A percentile compares a stretch with the other conserved stretches of the same genome.
phyloP scores from a whole-genome alignment of 2,329 filamentous ascomycete species.

The Hirsutella minnesotensis region DNA sequence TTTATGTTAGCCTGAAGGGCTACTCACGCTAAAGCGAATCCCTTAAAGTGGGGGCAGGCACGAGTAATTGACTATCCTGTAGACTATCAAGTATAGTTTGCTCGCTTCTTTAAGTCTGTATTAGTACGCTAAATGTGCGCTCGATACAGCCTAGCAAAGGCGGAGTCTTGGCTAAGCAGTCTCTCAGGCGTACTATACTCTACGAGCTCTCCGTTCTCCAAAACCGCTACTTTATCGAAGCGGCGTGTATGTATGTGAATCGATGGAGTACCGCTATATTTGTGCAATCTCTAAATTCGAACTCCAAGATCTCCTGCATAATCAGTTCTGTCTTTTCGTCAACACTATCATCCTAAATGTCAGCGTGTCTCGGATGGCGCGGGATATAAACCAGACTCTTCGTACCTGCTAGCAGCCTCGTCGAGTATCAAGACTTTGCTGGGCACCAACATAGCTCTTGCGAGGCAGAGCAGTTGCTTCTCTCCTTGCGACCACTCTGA shows the following conservation, averaged over 20 bases:
- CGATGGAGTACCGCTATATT: constrained; percentile 31
- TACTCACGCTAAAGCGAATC: too few species aligned
- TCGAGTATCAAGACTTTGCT: constrained; percentile 25
- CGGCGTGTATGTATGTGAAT: constrained; percentile 18
- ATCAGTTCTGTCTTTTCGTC: constrained; percentile 19
- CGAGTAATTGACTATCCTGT: too few species aligned
- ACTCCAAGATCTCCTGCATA: constrained; percentile 20
- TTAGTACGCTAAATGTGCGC: neutral
- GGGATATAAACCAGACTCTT: neutral
- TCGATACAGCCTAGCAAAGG: neutral
- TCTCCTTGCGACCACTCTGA: constrained; percentile 27
- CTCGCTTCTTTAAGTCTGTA: neutral
- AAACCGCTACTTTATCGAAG: constrained; percentile 33
- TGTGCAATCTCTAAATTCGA: constrained; percentile 31
- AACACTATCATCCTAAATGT: constrained; percentile 11
- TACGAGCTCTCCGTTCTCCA: constrained; percentile 33
- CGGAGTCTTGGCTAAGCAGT: neutral
- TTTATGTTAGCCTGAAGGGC: too few species aligned
- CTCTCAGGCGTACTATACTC: constrained; percentile 5
- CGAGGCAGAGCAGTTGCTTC: constrained; percentile 29
- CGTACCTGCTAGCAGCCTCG: constrained; percentile 23
- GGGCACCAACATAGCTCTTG: constrained; percentile 21
- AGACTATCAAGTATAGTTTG: too few species aligned
- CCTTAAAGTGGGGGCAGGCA: too few species aligned
- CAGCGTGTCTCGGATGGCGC: neutral